phyloP scores from a whole-genome alignment of 2,329 filamentous ascomycete genomes.

The Aureobasidium melanogenum region DNA sequence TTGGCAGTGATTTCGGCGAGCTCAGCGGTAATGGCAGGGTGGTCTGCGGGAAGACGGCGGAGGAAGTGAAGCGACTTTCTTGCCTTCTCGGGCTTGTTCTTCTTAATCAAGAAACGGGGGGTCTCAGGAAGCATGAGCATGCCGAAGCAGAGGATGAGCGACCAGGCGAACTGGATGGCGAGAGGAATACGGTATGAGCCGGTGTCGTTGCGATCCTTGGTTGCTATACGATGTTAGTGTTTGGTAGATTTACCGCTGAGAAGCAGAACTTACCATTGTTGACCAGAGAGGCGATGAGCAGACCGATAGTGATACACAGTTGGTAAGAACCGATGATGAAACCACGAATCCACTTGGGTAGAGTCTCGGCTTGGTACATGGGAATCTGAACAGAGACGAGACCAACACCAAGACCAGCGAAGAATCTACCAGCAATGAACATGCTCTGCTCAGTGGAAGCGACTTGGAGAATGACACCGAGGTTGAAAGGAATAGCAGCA shows the following conservation, averaged over 20 bases:
- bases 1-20: conserved; percentile 20
- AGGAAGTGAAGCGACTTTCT: conserved; percentile 41
- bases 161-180: conserved; percentile 67
- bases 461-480: conserved; percentile 17
- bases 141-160: conserved; percentile 59
- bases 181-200: conserved; percentile 60
- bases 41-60: conserved; percentile 17
- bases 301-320: conserved; percentile 67
- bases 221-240: conserved; percentile 24
- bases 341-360: conserved; percentile 63
- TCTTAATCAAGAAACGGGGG: conserved; percentile 72
- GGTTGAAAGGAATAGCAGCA: conserved; percentile 42
- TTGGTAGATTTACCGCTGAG: background rate
- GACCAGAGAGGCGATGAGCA: conserved; percentile 62
- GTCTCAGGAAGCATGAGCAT: conserved; percentile 70
- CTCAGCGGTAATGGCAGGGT: conserved; percentile 19
- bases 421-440: conserved; percentile 16
- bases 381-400: conserved; percentile 58
- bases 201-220: conserved; percentile 50
- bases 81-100: conserved; percentile 56
- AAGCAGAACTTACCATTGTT: conserved; percentile 42
- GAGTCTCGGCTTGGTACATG: conserved; percentile 73
- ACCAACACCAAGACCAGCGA: conserved; percentile 17
- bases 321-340: conserved; percentile 68
- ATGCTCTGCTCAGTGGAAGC: conserved; percentile 14